A percentile compares a stretch with the other conserved stretches of the same genome.
These are phyloP conservation scores for Chlorella sorokiniana DNA, from an alignment of 139 green algal genomes.

Conservation along the genomic window DNA sequence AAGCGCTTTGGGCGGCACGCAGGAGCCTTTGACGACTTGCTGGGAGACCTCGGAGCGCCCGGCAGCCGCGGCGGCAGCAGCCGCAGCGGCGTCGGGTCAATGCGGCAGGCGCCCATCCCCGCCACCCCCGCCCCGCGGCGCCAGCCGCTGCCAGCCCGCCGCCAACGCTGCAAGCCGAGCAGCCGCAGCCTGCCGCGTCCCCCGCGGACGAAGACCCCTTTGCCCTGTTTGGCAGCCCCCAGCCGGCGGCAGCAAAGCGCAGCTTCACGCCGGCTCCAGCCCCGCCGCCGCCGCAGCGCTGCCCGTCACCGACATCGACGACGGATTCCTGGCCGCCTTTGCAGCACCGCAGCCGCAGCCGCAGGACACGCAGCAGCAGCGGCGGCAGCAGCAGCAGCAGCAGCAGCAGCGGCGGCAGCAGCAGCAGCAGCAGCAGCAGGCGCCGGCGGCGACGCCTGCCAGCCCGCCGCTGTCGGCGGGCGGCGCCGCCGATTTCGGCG, in stretches of 20 bases:
- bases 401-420: neutral
- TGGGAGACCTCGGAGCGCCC: neutral
- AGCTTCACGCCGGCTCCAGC: neutral
- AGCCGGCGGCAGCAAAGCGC: neutral
- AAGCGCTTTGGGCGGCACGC: neutral
- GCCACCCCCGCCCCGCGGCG: neutral
- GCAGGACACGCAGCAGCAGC: neutral
- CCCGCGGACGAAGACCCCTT: constrained; percentile 27
- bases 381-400: constrained; percentile 11
- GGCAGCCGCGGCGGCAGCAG: neutral
- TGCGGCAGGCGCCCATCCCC: neutral
- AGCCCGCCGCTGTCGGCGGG: neutral
- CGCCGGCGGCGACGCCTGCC: neutral
- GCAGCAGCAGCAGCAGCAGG: constrained; percentile 9
- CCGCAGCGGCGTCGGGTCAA: neutral
- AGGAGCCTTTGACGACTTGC: constrained; percentile 18
- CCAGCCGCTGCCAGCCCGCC: neutral
- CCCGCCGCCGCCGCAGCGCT: neutral
- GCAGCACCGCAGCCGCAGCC: neutral
- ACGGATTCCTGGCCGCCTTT: constrained; percentile 31
- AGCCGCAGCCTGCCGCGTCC: neutral
- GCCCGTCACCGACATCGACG: neutral
- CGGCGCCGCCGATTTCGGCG: neutral
- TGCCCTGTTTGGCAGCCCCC: constrained; percentile 40
- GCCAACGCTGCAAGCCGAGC: neutral